Base-by-base conservation (phyloP, 2,329 filamentous ascomycete species). In the Eutypa lata region DNA sequence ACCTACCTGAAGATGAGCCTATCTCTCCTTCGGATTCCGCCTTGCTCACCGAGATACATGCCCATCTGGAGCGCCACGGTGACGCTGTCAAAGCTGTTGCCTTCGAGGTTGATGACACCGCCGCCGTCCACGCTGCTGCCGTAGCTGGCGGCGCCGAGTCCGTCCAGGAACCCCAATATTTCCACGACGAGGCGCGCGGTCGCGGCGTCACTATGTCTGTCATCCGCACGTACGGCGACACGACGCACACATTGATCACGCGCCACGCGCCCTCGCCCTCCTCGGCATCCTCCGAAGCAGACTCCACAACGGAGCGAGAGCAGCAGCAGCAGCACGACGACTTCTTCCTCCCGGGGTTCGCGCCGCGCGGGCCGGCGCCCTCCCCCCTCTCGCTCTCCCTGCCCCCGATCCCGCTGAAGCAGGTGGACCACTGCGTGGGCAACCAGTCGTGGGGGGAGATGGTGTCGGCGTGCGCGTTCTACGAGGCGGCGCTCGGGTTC, bases 401-500 rank as follows among this genome's bases (percentile, higher is more conserved):
- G 21, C 90, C 91, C 0, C 63, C 74, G 1, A 82, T 96, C 14
- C 71, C 76, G 10, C 81, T 96, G 51, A 80, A 82, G 56, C 84
- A 84, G 61, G 91, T 97, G 73, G 93, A 97, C 75, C 93, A 97
- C 79, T 97, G 93, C 72, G 93, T 97, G 62, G 93, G 93, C 60
- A 97, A 97, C 78, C 92, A 97, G 77, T 88, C 91, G 72, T 97
- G 93, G 93, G 80, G 91, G 71, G 87, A 92, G 71, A 96, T 97
- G 84, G 76, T 77, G 54, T 77, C 77, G 13, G 83, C 82, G 35
- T 85, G 82, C 67, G 78, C 73, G 52, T 86, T 89, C 72, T 97
- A 97, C 76, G 92, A 97, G 76, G 83, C 86, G 57, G 89, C 88
- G 57, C 88, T 97, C 26, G 88, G 88, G 51, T 97, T 97, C 82